Conservation (phyloP, 306 rosid species). For the Cucurbita moschata region DNA sequence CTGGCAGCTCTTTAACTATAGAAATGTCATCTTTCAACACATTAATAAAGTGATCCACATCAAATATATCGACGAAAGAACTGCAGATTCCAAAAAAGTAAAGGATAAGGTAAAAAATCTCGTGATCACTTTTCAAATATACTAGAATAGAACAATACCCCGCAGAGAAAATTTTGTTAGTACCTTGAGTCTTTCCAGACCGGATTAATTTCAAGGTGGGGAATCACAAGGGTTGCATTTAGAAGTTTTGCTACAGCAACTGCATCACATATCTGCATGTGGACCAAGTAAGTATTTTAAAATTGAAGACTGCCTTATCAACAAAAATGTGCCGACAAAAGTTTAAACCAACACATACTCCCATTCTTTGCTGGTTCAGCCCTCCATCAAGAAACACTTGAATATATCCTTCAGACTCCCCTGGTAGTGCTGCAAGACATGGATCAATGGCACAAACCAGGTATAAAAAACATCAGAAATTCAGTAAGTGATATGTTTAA, state of each 20-base stretch:
- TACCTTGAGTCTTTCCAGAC: conserved; percentile 96
- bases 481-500: background rate
- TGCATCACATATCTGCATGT: conserved; percentile 82
- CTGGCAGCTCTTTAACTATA: conserved; percentile 75
- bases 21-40: conserved; percentile 71
- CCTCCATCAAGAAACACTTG: conserved; percentile 98
- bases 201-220: conserved; percentile 82
- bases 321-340: background rate
- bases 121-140: background rate
- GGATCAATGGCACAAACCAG: background rate
- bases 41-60: conserved; percentile 91
- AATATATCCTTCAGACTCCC: conserved; percentile 63
- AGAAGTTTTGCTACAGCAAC: conserved; percentile 89
- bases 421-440: conserved; percentile 53
- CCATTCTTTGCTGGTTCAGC: conserved; percentile 98
- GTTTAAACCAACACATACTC: conserved; percentile 36
- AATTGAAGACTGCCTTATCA: background rate
- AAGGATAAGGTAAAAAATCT: conserved; percentile 7
- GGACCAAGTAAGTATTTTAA: background rate
- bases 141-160: background rate
- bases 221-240: conserved; percentile 93
- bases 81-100: conserved; percentile 26
- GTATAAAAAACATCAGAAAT: background rate
- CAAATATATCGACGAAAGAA: conserved; percentile 87
- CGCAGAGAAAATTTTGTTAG: background rate